These are phyloP conservation scores for Parachaetomium inaequale DNA, from an alignment of 495 filamentous ascomycete genomes.

Conservation along the genomic window DNA sequence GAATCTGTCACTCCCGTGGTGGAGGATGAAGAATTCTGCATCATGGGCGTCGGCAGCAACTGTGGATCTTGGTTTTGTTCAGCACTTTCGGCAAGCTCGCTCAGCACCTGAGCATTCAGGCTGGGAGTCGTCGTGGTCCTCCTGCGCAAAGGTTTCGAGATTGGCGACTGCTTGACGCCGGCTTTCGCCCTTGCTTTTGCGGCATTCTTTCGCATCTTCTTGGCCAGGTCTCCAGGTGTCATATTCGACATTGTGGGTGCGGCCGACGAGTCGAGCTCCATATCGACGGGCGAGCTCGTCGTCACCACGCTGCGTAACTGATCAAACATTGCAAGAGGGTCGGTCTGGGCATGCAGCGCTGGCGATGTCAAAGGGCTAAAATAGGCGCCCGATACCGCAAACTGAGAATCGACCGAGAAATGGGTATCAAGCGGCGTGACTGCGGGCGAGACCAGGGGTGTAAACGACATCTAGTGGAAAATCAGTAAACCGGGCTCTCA, in stretches of 20 bases:
- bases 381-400: slow-evolving; percentile 78
- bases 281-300: slow-evolving; percentile 44
- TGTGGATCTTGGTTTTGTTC: slow-evolving; percentile 26
- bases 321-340: slow-evolving; percentile 44
- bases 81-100: slow-evolving; percentile 45
- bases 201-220: slow-evolving; percentile 47
- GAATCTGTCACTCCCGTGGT: slow-evolving; percentile 40
- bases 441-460: slow-evolving; percentile 89
- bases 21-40: slow-evolving; percentile 36
- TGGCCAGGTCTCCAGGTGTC: slow-evolving; percentile 39
- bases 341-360: slow-evolving; percentile 76
- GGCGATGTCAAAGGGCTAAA: slow-evolving; percentile 94
- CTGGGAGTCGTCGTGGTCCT: slow-evolving; percentile 54
- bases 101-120: slow-evolving; percentile 54
- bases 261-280: slow-evolving; percentile 39
- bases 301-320: slow-evolving; percentile 37
- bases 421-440: slow-evolving; percentile 87
- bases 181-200: slow-evolving; percentile 46
- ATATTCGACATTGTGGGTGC: slow-evolving; percentile 32
- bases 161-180: slow-evolving; percentile 73
- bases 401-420: slow-evolving; percentile 73
- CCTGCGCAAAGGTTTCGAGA: slow-evolving; percentile 72
- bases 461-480: slow-evolving; percentile 71
- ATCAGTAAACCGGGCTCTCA: slow-evolving; percentile 28
- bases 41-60: slow-evolving; percentile 20